Conservation (phyloP, 164 flowering plant genomes). For the Kingdonia uniflora region DNA sequence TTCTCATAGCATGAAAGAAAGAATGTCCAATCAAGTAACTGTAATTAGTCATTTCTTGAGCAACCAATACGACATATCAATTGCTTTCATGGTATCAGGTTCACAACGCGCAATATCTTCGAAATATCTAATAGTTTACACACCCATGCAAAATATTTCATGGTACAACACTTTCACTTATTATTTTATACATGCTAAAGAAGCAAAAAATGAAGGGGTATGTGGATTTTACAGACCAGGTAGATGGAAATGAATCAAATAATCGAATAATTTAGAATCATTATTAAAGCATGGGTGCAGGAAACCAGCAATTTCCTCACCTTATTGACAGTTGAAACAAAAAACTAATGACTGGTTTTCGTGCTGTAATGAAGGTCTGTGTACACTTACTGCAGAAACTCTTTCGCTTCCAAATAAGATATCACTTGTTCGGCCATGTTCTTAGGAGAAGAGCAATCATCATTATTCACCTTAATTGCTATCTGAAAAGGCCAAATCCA, state of each 20-base stretch:
- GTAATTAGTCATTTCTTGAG: too few species aligned
- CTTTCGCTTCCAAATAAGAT: slow-evolving; percentile 60
- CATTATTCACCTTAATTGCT: slow-evolving; percentile 29
- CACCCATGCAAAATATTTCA: too few species aligned
- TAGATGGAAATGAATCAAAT: not conserved
- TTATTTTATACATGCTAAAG: not conserved
- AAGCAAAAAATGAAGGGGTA: not conserved
- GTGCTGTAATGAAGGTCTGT: slow-evolving; percentile 6
- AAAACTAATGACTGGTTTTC: not conserved
- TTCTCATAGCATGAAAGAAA: too few species aligned
- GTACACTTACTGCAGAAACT: slow-evolving; percentile 38
- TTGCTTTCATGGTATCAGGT: too few species aligned
- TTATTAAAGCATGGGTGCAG: not conserved
- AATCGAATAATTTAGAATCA: not conserved
- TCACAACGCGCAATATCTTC: too few species aligned
- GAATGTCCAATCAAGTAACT: too few species aligned
- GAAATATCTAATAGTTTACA: too few species aligned
- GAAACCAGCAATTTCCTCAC: slow-evolving; percentile 2
- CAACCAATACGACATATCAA: too few species aligned
- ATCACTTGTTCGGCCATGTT: slow-evolving; percentile 60
- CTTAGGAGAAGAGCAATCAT: slow-evolving; percentile 34
- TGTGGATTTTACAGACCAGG: not conserved
- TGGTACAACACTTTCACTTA: too few species aligned
- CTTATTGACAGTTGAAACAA: not conserved
- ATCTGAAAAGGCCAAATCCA: slow-evolving; percentile 31